Evolutionary conservation across 345 rosid genomes (phyloP).

Genomic region (Dipteronia sinensis): DNA sequence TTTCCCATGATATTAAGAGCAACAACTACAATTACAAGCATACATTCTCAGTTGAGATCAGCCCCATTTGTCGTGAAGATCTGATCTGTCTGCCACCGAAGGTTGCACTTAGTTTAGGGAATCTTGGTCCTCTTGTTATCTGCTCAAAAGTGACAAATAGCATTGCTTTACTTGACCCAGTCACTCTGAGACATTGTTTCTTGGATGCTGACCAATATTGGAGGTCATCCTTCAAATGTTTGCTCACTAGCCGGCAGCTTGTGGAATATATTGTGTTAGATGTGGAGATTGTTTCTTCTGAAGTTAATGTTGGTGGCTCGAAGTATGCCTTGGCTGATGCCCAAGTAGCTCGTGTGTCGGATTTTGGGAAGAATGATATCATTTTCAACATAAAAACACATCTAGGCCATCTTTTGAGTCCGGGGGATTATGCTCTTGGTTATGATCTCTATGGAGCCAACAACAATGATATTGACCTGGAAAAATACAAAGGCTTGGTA

Average conservation of each 20-base stretch:
- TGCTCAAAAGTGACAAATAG: conserved; percentile 20
- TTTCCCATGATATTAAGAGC: conserved; percentile 26
- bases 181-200: conserved; percentile 18
- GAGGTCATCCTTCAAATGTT: conserved; percentile 20
- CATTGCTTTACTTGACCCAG: conserved; percentile 20
- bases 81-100: conserved; percentile 37
- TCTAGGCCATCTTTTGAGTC: conserved; percentile 18
- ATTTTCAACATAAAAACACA: conserved; percentile 19
- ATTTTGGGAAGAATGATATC: conserved; percentile 22
- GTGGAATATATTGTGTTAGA: conserved; percentile 23
- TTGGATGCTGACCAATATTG: conserved; percentile 24
- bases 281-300: conserved; percentile 16
- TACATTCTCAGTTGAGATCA: conserved; percentile 20
- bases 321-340: conserved; percentile 34
- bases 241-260: conserved; percentile 25
- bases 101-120: conserved; percentile 32
- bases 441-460: conserved; percentile 17
- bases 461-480: conserved; percentile 24
- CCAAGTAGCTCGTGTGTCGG: conserved; percentile 31
- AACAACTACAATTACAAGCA: conserved; percentile 22
- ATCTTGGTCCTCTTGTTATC: conserved; percentile 26
- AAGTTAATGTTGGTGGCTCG: conserved; percentile 24
- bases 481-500: conserved; percentile 23
- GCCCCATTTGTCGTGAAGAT: conserved; percentile 43
- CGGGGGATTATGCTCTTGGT: conserved; percentile 21